Evolutionary conservation across 2,329 filamentous ascomycete species (phyloP), one percentile per base, ranked within the genome.

Genomic region (Fusarium redolens): DNA sequence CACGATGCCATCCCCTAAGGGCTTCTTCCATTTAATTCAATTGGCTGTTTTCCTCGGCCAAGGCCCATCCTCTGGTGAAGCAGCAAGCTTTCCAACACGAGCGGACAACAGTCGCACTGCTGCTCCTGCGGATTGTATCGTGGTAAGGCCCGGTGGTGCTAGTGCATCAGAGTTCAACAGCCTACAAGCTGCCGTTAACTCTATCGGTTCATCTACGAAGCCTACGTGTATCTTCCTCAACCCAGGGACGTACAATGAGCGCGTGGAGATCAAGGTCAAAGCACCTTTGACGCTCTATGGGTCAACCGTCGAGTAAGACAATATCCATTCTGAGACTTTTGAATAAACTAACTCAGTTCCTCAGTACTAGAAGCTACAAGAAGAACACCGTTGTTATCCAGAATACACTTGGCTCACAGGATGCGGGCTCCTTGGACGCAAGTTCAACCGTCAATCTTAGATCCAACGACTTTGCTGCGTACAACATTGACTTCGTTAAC

Each of bases 291-390:
- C 28, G 3, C 14, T 48, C 14, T 48, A 48, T 31, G 45, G 45
- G 3, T 30, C 20, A 48, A 48, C 45, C 3, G 5, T 28, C 9
- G 45, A 31, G 28, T 48, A 2, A 14, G 37, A 20, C 7, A 13
- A 7, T 7, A 20, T 40, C 18, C 37, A 20, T 40, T 40, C 37
- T 3, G 18, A 40, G 3, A 20, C 18, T 25, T 7, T 13, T 7
- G 11, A 31, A 48, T 17, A 1, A 9, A n/a, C 45, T n/a, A 2
- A 31, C 20, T 3, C 9, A 31, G 2, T n/a, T 0, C n/a, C 10
- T 8, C 14, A 48, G 28, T 6, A 48, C 10, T 8, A 28, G 28
- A 31, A n/a, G 9, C 28, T 48, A n/a, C 0, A 48, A n/a, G 28
- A 48, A n/a, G 45, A 31, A 31, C 5, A 48, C 20, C 2, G 28